phyloP scores from a whole-genome alignment of 768 basidiomycete species.

The Agaricus sinodeliciosus region DNA sequence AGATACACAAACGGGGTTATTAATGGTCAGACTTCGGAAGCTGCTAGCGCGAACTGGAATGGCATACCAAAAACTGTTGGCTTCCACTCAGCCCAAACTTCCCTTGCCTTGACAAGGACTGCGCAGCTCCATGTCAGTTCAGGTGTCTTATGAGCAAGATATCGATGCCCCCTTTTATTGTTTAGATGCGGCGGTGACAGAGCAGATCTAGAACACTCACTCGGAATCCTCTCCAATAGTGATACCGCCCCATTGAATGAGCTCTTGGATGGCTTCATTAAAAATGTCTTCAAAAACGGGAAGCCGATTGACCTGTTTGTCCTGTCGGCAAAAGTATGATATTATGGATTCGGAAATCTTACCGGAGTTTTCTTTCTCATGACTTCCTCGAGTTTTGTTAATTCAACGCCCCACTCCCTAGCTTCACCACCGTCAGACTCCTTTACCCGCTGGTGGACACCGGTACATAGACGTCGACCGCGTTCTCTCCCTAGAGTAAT shows the following conservation, averaged over 20 bases:
- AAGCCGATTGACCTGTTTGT: conserved; percentile 45
- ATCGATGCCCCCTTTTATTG: conserved; percentile 54
- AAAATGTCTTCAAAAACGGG: conserved; percentile 66
- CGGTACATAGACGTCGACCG: conserved; percentile 59
- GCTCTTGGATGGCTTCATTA: conserved; percentile 71
- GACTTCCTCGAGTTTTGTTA: conserved; percentile 48
- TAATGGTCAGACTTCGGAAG: conserved; percentile 14
- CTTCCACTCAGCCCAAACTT: conserved; percentile 66
- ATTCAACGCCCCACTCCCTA: conserved; percentile 66
- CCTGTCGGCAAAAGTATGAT: neutral
- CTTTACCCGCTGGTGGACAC: conserved; percentile 24
- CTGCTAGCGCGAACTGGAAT: neutral
- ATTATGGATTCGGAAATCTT: conserved; percentile 16
- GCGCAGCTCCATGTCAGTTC: conserved; percentile 62
- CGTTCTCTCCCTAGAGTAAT: conserved; percentile 53
- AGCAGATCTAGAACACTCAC: conserved; percentile 36
- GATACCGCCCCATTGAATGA: conserved; percentile 69
- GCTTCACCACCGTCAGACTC: conserved; percentile 63
- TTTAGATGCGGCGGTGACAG: conserved; percentile 11
- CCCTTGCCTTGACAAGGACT: conserved; percentile 57
- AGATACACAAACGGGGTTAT: conserved; percentile 12
- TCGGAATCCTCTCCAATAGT: conserved; percentile 55
- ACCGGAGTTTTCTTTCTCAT: conserved; percentile 56
- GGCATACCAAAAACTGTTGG: conserved; percentile 53
- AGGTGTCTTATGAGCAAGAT: conserved; percentile 67